Conservation (phyloP, 1,284 basidiomycete genomes). For the Neolentinus lepideus region DNA sequence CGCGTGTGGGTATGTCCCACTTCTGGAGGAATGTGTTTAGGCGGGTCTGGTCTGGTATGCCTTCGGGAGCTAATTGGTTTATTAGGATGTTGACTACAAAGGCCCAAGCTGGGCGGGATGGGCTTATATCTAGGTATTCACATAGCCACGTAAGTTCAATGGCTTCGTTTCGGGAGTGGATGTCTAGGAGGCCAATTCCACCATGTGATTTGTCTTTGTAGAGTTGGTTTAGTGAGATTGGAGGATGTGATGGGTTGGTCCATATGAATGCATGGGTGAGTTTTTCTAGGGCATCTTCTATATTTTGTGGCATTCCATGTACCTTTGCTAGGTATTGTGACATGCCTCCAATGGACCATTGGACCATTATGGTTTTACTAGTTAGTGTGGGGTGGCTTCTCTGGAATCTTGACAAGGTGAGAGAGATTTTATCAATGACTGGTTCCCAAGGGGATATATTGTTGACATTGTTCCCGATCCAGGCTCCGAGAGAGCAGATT, state of each 20-base stretch:
- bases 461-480: slow-evolving; percentile 18
- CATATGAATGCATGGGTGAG: slow-evolving; percentile 10
- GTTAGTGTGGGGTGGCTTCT: background rate
- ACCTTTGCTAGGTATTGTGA: slow-evolving; percentile 24
- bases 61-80: background rate
- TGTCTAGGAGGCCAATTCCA: background rate
- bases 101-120: background rate
- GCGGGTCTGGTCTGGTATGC: background rate
- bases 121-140: background rate
- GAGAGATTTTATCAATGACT: slow-evolving; percentile 2
- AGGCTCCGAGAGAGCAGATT: slow-evolving; percentile 20
- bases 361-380: slow-evolving; percentile 17
- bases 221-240: background rate
- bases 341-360: slow-evolving; percentile 18
- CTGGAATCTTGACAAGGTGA: background rate
- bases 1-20: background rate
- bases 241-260: background rate
- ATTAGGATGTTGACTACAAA: background rate
- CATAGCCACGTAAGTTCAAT: background rate
- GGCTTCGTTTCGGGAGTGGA: background rate
- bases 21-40: background rate
- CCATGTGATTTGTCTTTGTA: background rate
- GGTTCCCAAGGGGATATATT: slow-evolving; percentile 14
- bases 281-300: slow-evolving; percentile 13
- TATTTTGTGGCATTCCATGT: slow-evolving; percentile 25